phyloP scores from a whole-genome alignment of 2,329 filamentous ascomycete species.

The Aureobasidium musti region DNA sequence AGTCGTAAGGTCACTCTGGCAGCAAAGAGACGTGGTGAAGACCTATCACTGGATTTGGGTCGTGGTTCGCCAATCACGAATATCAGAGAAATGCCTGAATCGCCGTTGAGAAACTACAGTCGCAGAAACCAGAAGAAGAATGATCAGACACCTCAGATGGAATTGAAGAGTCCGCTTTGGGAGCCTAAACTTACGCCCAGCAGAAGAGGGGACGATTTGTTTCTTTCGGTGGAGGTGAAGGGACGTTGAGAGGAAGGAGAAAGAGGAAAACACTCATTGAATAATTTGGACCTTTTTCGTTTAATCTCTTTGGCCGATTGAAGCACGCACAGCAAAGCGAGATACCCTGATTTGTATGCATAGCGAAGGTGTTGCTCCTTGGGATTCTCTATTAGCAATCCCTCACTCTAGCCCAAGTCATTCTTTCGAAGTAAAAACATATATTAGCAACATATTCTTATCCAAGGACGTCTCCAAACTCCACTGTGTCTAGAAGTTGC shows the following conservation, averaged over 20 bases:
- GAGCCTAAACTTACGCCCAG: constrained; percentile 67
- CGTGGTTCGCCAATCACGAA: constrained; percentile 29
- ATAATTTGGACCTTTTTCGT: background rate
- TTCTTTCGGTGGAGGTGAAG: constrained; percentile 45
- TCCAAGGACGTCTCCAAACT: background rate
- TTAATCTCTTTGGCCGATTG: background rate
- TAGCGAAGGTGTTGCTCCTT: constrained; percentile 18
- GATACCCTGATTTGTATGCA: constrained; percentile 28
- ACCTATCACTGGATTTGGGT: constrained; percentile 3
- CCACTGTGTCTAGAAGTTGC: background rate
- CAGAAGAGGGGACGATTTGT: constrained; percentile 65
- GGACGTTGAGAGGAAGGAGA: constrained; percentile 32
- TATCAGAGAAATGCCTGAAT: constrained; percentile 32
- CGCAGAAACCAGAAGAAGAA: constrained; percentile 19
- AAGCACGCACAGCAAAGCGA: constrained; percentile 7
- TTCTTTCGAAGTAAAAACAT: background rate
- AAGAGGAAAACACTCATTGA: constrained; percentile 30
- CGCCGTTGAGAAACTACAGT: constrained; percentile 40
- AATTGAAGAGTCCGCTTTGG: constrained; percentile 55
- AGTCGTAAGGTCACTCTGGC: constrained; percentile 3
- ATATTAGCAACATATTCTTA: constrained; percentile 10
- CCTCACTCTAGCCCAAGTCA: background rate
- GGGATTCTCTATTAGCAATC: background rate
- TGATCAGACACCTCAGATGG: constrained; percentile 21
- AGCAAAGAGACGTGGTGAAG: constrained; percentile 12